phyloP scores from a whole-genome alignment of 345 rosid genomes.

The Turritis glabra region DNA sequence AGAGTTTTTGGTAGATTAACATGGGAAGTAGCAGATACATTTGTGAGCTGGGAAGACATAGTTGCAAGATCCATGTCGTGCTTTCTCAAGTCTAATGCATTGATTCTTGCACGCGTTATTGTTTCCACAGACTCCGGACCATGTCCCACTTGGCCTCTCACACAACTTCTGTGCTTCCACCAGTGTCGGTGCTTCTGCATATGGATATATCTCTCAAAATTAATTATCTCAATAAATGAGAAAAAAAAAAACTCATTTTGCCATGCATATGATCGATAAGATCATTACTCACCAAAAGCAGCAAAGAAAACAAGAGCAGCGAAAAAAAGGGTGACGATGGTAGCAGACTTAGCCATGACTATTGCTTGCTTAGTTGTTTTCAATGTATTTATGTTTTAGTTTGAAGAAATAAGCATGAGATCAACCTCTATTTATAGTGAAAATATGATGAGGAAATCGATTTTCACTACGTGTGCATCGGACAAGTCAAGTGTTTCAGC shows the following conservation, averaged over 20 bases:
- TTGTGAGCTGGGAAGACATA: background rate
- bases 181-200: background rate
- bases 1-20: background rate
- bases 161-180: background rate
- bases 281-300: constrained; percentile 3
- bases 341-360: constrained; percentile 1
- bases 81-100: constrained; percentile 39
- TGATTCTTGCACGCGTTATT: background rate
- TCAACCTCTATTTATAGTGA: background rate
- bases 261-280: background rate
- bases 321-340: background rate
- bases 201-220: background rate
- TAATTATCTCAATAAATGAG: background rate
- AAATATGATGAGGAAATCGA: background rate
- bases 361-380: background rate
- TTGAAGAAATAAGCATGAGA: background rate
- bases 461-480: background rate
- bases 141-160: too few species aligned
- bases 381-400: background rate
- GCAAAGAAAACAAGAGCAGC: background rate
- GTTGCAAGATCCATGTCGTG: constrained; percentile 2
- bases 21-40: background rate
- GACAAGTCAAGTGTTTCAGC: background rate
- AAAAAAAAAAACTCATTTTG: background rate
- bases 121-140: background rate